Evolutionary conservation across 2,329 filamentous ascomycete species (phyloP), one percentile per base, ranked within the genome.

Genomic region (Helminthosporium solani): DNA sequence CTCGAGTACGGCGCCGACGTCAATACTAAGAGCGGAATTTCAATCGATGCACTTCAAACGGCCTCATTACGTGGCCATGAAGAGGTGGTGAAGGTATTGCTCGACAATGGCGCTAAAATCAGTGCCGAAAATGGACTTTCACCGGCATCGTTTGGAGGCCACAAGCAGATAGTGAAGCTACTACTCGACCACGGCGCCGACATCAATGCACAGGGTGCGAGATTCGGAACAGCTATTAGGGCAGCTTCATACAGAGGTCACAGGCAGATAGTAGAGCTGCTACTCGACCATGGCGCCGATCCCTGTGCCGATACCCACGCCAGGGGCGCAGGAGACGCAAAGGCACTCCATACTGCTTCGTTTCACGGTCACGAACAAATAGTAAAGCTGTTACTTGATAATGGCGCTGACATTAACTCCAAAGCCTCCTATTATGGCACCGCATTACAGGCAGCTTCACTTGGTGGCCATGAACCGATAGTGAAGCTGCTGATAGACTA

Each of bases 151-250:
- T 4, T 15, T 7, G 12, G n/a, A 27, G 36, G 36, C 21, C 20
- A 39, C 21, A 20, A 30, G 20, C 20, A 50, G 19, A 46, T 56
- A 14, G 55, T 60, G n/a, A 41, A 54, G 37, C 18, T 49, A 12
- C 45, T 63, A 31, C 47, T 64, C 7, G 36, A 53, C 5, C 35
- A 42, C 14, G 52, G 56, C 21, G 55, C 56, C n/a, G 25, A 47
- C 30, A 42, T 46, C n/a, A 52, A 47, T 25, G 20, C 37, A 9
- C 40, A 39, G 27, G 37, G 34, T 40, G 27, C 40, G 7, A 8
- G 5, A 4, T 43, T 25, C n/a, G 39, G 21, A 2, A 43, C 30
- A 16, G 42, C 42, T 27, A 33, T 49, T 16, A 12, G 43, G 15
- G 44, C 44, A 15, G 33, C 45, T 33, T 38, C 25, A 28, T 5